Conservation (phyloP, 1,139 yeast species). For the Komagataea norvegica region DNA sequence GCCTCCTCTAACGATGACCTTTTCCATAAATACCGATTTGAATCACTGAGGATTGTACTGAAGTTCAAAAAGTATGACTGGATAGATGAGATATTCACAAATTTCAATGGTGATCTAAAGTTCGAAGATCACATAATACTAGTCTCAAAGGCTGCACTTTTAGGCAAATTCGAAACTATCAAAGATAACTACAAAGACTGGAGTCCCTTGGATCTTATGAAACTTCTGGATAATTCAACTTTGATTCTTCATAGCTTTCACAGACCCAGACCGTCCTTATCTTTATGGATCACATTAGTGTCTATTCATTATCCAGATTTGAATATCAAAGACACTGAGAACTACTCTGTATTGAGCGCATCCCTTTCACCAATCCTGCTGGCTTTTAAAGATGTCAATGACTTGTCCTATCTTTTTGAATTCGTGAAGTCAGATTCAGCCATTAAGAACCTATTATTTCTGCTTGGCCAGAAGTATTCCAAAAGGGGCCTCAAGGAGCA, state of each 20-base stretch:
- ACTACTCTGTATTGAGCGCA: neutral
- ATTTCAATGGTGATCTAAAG: neutral
- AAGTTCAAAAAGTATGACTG: constrained; percentile 12
- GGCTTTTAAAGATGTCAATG: constrained; percentile 6
- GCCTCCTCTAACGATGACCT: neutral
- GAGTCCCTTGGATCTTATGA: neutral
- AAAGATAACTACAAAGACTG: neutral
- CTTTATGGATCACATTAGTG: constrained; percentile 4
- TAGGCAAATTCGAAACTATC: constrained; percentile 1
- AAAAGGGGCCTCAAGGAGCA: constrained; percentile 1
- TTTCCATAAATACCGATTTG: constrained; percentile 1
- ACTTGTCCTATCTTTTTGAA: constrained; percentile 1
- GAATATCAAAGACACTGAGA: neutral
- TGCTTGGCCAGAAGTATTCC: neutral
- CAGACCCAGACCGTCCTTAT: constrained; percentile 3
- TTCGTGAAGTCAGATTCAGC: neutral
- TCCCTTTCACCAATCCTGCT: constrained; percentile 2
- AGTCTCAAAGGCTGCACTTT: neutral
- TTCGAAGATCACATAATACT: constrained; percentile 2
- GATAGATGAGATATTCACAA: constrained; percentile 8
- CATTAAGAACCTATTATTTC: constrained; percentile 3
- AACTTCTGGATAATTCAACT: neutral
- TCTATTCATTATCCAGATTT: constrained; percentile 1
- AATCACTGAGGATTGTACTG: constrained; percentile 9
- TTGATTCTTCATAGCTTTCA: neutral